Evolutionary conservation across 495 filamentous ascomycete species (phyloP), one percentile per base, ranked within the genome.

Genomic region (Xylaria venustula): DNA sequence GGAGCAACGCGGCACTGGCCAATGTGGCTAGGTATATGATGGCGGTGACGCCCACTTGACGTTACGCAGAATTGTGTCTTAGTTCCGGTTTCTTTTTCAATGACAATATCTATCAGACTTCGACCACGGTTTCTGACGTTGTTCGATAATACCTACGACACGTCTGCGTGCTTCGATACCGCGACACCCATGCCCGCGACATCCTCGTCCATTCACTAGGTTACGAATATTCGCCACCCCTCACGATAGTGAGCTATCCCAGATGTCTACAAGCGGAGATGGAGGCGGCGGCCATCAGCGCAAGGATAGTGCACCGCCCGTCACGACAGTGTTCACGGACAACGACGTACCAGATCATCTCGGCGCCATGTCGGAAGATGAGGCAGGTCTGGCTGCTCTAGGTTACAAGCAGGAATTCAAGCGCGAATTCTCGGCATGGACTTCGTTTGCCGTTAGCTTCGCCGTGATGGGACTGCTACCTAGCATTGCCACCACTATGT

Each of bases 331-430:
- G 11, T 79, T 91, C n/a, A 71, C 79, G 8, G 79, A 84, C 54
- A 86, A 86, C 40, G 88, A 90, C 58, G 67, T 88, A 8, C 86
- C 87, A 26, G 66, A 74, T 42, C 54, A 66, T 36, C 49, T 74
- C 45, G 65, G 69, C 23, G 72, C 72, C 15, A 64, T 77, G 54
- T 64, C 70, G 40, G 80, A 80, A 5, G 89, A 92, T 69, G 89
- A 91, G 64, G 81, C 87, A 54, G 83, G 87, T 17, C 83, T 92
- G 15, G 81, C 81, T 8, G 86, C 88, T 0, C 76, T 92, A 44
- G 89, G 89, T 15, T 91, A 91, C 69, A 90, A 90, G 68, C 86
- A 88, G 49, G 89, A 92, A 65, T 92, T 92, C 78, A 91, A 90
- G 74, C 79, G 89, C 61, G 89, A 92, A 64, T 91, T 92, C 67